Conservation (phyloP, 768 basidiomycete genomes). For the Cyclocybe cylindracea region DNA sequence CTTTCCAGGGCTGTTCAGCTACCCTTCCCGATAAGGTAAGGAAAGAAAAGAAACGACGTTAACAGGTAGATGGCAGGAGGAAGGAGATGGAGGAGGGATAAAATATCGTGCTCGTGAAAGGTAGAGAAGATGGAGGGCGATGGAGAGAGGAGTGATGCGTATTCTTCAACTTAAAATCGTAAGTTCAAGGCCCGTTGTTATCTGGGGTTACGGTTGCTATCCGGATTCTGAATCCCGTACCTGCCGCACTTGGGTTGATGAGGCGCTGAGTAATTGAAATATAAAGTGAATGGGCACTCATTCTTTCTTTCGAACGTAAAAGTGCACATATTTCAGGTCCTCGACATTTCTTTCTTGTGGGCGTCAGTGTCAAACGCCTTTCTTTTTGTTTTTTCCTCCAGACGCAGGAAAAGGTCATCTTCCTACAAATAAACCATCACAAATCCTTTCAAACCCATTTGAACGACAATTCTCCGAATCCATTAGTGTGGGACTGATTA, state of each 20-base stretch:
- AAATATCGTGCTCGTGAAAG: conserved; percentile 4
- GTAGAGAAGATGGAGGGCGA: too few relatives aligned
- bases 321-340: not conserved
- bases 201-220: conserved; percentile 21
- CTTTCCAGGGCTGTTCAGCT: not conserved
- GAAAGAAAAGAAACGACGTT: conserved; percentile 1
- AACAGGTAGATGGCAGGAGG: conserved; percentile 2
- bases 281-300: not conserved
- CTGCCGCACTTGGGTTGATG: conserved; percentile 11
- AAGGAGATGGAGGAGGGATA: conserved; percentile 6
- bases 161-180: conserved; percentile 11
- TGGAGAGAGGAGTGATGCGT: too few relatives aligned
- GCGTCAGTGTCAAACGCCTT: too few relatives aligned
- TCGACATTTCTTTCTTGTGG: too few relatives aligned
- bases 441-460: too few relatives aligned
- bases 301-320: not conserved
- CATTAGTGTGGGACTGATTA: too few relatives aligned
- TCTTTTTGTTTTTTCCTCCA: too few relatives aligned
- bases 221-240: conserved; percentile 17
- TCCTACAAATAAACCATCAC: too few relatives aligned
- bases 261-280: conserved; percentile 1
- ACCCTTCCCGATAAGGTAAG: not conserved
- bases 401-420: too few relatives aligned
- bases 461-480: too few relatives aligned
- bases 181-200: conserved; percentile 12